A percentile compares a stretch with the other conserved stretches of the same genome.
These are phyloP conservation scores for Letharia columbiana DNA, from an alignment of 495 filamentous ascomycete species.

Conservation along the genomic window DNA sequence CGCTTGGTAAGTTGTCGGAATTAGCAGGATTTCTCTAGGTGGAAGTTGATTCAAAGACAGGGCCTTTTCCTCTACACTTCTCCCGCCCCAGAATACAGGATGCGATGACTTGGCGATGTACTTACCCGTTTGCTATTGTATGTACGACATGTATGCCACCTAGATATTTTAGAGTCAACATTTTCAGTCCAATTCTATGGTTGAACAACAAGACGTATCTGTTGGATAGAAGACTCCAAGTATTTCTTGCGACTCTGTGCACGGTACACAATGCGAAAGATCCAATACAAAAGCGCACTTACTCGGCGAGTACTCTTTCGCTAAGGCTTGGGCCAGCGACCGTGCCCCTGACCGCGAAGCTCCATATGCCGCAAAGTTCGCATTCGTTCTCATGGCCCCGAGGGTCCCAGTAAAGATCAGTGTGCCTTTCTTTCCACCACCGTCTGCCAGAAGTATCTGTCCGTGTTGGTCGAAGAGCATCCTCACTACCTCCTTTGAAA, in stretches of 20 bases:
- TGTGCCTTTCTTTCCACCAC: conserved; percentile 39
- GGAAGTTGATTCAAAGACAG: not conserved
- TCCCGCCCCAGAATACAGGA: not conserved
- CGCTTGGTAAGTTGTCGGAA: conserved; percentile 31
- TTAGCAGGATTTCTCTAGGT: not conserved
- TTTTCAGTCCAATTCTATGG: not conserved
- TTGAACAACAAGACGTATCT: not conserved
- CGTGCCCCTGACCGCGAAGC: conserved; percentile 36
- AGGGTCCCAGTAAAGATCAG: conserved; percentile 43
- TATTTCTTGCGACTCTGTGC: not conserved
- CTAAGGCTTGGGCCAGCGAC: conserved; percentile 39
- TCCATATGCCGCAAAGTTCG: conserved; percentile 40
- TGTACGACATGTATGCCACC: conserved; percentile 43
- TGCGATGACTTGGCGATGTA: not conserved
- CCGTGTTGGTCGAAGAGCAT: conserved; percentile 39
- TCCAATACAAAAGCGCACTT: not conserved
- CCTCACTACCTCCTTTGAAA: conserved; percentile 37
- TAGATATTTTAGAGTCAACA: not conserved
- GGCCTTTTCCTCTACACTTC: not conserved
- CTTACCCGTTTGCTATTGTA: conserved; percentile 26
- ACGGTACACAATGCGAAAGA: not conserved
- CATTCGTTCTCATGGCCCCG: conserved; percentile 36
- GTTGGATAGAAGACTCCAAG: not conserved
- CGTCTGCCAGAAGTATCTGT: conserved; percentile 30
- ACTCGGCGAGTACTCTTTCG: conserved; percentile 37